Percentiles rank a stretch among this genome's conserved stretches.
These are phyloP conservation scores for Blastomyces gilchristii DNA, from an alignment of 2,329 filamentous ascomycete genomes.

Conservation along the genomic window DNA sequence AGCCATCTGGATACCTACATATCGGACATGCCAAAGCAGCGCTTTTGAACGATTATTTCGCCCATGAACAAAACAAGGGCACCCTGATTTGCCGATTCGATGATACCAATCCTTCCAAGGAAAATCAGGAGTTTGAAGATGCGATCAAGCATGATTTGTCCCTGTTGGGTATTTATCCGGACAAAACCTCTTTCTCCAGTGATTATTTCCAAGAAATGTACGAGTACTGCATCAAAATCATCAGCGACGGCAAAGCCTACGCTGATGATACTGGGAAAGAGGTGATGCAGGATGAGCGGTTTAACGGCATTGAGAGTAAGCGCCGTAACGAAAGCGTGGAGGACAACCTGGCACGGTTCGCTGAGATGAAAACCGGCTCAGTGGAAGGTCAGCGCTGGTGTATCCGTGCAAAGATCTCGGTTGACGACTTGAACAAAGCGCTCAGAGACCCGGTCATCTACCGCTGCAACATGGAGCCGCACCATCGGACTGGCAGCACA, in stretches of 20 bases:
- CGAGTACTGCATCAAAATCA: conserved; percentile 71
- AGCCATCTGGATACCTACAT: conserved; percentile 30
- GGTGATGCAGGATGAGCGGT: conserved; percentile 74
- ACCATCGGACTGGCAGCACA: conserved; percentile 53
- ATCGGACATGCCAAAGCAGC: conserved; percentile 84
- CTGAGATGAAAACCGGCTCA: conserved; percentile 83
- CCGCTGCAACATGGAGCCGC: conserved; percentile 65
- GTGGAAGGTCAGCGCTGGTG: conserved; percentile 74
- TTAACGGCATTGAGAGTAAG: conserved; percentile 71
- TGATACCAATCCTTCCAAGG: conserved; percentile 94
- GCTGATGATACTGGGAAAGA: conserved; percentile 90
- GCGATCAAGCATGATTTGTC: conserved; percentile 84
- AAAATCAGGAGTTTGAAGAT: conserved; percentile 94
- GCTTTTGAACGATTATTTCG: conserved; percentile 91
- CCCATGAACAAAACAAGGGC: conserved; percentile 84
- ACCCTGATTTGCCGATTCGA: conserved; percentile 88
- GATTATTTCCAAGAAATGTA: conserved; percentile 94
- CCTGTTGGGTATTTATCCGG: conserved; percentile 84
- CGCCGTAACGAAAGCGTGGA: conserved; percentile 68
- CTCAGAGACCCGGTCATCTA: conserved; percentile 97
- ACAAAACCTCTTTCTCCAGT: conserved; percentile 77
- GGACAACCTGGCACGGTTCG: conserved; percentile 75
- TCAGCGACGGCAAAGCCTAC: conserved; percentile 80
- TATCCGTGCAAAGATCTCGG: conserved; percentile 87
- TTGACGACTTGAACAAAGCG: conserved; percentile 87